phyloP scores from a whole-genome alignment of 2,329 filamentous ascomycete species.

The Fusarium nygamai region DNA sequence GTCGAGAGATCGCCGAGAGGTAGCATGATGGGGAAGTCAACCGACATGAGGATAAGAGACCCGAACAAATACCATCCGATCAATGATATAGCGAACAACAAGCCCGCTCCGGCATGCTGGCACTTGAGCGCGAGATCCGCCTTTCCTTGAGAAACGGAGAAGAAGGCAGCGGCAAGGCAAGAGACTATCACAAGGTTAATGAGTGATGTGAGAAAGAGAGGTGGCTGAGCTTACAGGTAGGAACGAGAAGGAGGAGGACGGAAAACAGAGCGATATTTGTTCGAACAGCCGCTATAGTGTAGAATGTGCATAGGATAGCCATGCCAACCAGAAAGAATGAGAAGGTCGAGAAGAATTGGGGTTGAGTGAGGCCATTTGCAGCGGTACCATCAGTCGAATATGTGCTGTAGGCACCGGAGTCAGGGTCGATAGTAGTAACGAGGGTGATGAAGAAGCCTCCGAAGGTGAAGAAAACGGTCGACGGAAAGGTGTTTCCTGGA shows the following conservation, averaged over 20 bases:
- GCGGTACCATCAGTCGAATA: constrained; percentile 46
- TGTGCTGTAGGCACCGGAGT: constrained; percentile 55
- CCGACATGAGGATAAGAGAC: constrained; percentile 57
- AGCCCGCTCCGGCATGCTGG: constrained; percentile 44
- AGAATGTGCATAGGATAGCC: constrained; percentile 69
- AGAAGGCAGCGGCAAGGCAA: constrained; percentile 46
- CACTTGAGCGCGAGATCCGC: constrained; percentile 22
- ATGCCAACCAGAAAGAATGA: constrained; percentile 70
- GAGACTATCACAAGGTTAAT: constrained; percentile 29
- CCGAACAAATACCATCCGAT: constrained; percentile 63
- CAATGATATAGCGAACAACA: constrained; percentile 38
- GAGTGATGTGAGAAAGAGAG: accelerated
- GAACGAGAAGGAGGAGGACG: constrained; percentile 68
- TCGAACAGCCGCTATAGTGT: constrained; percentile 69
- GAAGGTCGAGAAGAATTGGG: constrained; percentile 60
- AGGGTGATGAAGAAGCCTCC: constrained; percentile 63
- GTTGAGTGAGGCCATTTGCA: constrained; percentile 52
- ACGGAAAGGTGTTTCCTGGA: constrained; percentile 61
- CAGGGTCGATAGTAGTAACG: constrained; percentile 59
- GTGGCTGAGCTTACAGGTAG: constrained; percentile 39
- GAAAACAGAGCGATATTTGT: constrained; percentile 69
- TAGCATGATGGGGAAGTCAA: constrained; percentile 61
- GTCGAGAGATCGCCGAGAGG: constrained; percentile 62
- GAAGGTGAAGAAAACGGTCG: constrained; percentile 60
- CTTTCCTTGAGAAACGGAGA: constrained; percentile 37